A percentile compares a stretch with the other conserved stretches of the same genome.
These are phyloP conservation scores for Paraphaeosphaeria sporulosa DNA, from an alignment of 2,329 filamentous ascomycete species.

Conservation along the genomic window DNA sequence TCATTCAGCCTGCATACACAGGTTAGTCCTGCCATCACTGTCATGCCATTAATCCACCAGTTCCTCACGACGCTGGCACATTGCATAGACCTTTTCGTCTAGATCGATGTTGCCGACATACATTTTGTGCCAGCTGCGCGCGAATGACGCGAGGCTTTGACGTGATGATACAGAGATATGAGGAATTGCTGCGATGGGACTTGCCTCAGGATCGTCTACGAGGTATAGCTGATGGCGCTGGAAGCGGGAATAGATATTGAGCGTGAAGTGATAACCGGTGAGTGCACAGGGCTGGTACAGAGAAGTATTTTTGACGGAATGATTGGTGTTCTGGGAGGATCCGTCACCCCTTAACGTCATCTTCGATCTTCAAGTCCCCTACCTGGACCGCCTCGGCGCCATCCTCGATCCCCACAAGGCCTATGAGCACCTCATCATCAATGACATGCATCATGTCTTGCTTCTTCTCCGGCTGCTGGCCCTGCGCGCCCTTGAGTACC, in stretches of 20 bases:
- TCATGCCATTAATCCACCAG: no score
- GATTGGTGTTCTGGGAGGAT: neutral
- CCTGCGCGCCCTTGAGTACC: slow-evolving; percentile 38
- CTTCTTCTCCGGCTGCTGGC: slow-evolving; percentile 38
- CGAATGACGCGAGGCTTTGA: neutral
- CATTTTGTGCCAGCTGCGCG: neutral
- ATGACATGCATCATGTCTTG: slow-evolving; percentile 37
- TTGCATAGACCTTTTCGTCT: neutral
- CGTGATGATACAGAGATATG: neutral
- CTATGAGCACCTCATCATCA: slow-evolving; percentile 44
- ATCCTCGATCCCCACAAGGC: slow-evolving; percentile 33
- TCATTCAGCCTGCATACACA: no score
- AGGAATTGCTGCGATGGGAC: neutral
- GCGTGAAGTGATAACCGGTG: neutral
- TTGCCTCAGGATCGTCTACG: neutral
- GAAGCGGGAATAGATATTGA: neutral
- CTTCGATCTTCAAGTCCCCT: slow-evolving; percentile 32
- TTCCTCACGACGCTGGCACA: no score
- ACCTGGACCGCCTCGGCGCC: slow-evolving; percentile 18
- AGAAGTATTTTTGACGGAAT: no score
- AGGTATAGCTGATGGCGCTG: neutral
- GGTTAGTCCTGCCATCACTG: no score
- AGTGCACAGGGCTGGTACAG: neutral
- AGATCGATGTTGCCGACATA: neutral
- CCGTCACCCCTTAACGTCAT: slow-evolving; percentile 19